Base-by-base conservation (phyloP, 2,329 filamentous ascomycete genomes). In the Talaromyces sp. region DNA sequence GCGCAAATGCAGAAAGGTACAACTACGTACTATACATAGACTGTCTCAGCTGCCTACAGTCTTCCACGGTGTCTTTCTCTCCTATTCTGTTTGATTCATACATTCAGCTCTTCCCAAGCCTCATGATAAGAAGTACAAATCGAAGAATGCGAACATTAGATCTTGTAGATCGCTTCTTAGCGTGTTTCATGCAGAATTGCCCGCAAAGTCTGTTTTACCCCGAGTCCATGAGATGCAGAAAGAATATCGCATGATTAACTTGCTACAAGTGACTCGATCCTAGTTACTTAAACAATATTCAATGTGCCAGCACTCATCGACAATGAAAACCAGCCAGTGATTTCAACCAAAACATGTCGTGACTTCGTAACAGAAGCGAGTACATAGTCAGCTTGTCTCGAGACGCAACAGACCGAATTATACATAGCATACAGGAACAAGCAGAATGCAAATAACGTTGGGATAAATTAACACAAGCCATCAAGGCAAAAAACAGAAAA, bases 81-180 rank as follows among this genome's bases (percentile, higher is more conserved):
- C 14, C 22, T 39, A 16, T 14, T 16, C 10, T 13, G 8, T 8
- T 50, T 50, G 2, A 16, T 31, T 31, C 5, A 10, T 54, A 22
- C n/a, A 37, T 35, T 54, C 31, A 14, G 31, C 16, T 35, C 16
- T 13, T 35, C 33, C 24, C 3, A 8, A 22, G n/a, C 3, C 11
- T 37, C 52, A 9, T 19, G 13, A 13, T 19, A 37, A 37, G 33
- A 56, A 37, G 33, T 50, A 50, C 19, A n/a, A 50, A 14, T 8
- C 24, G 45, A 27, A 35, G 7, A 33, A 11, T 19, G 13, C n/a
- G 8, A 22, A 56, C 31, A 24, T 56, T 54, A 54, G 33, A 56
- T 56, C 52, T 56, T 56, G 52, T 56, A 39, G 52, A 56, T 56
- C 52, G 33, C 11, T 37, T 56, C 16, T 56, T 56, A 56, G 52